Evolutionary conservation across 2,329 filamentous ascomycete genomes (phyloP).

Genomic region (Pseudogymnoascus sp.): DNA sequence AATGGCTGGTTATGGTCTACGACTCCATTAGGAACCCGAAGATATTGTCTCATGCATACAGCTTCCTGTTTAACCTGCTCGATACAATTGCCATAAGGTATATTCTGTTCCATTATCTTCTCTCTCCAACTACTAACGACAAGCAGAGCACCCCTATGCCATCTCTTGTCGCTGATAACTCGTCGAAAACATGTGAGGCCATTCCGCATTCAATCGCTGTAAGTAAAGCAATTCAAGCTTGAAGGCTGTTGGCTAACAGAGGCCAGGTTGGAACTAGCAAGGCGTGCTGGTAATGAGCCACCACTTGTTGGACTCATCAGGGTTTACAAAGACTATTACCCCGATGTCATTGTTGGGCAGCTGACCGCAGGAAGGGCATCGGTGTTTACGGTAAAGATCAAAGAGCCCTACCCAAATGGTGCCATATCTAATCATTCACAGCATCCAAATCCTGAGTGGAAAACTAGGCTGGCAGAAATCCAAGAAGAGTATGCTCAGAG

Average conservation of each 20-base stretch:
- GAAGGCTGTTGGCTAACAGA: background rate
- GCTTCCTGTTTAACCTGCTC: constrained; percentile 71
- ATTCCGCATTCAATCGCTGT: constrained; percentile 73
- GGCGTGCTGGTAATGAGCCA: constrained; percentile 64
- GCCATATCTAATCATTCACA: constrained; percentile 32
- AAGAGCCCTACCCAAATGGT: background rate
- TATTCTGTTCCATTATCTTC: constrained; percentile 1
- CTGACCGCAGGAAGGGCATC: constrained; percentile 53
- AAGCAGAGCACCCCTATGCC: constrained; percentile 48
- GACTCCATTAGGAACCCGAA: constrained; percentile 59
- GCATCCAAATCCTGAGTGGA: constrained; percentile 73
- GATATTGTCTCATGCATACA: constrained; percentile 62
- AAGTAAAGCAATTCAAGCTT: constrained; percentile 25
- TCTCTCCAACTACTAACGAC: constrained; percentile 2
- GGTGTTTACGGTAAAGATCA: constrained; percentile 48
- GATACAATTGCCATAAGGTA: constrained; percentile 72
- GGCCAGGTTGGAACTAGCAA: constrained; percentile 47
- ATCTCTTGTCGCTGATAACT: constrained; percentile 72
- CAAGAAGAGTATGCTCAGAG: constrained; percentile 51
- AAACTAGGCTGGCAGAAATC: constrained; percentile 57
- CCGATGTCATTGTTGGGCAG: constrained; percentile 75
- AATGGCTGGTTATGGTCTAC: constrained; percentile 73
- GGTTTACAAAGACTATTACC: constrained; percentile 87
- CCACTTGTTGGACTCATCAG: constrained; percentile 66
- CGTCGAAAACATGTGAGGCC: constrained; percentile 76